These are phyloP conservation scores for Cordyceps cateniannulata DNA, from an alignment of 2,329 filamentous ascomycete genomes.

Conservation along the genomic window DNA sequence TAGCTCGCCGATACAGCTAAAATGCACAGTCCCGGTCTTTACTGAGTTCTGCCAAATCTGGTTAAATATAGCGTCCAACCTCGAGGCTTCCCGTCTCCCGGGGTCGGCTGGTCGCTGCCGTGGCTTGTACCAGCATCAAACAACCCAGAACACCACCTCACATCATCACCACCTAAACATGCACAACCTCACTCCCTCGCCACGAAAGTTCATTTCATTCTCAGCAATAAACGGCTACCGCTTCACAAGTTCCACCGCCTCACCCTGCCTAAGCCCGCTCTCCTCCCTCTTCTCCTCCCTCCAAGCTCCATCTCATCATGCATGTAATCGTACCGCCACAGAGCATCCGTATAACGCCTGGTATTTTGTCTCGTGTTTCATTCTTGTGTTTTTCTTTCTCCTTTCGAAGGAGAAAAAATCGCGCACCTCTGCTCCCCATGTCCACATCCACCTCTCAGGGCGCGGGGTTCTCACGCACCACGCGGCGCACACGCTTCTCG, in stretches of 20 bases:
- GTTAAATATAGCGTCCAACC: background rate
- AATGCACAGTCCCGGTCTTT: background rate
- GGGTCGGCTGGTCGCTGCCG: background rate
- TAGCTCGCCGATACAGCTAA: background rate
- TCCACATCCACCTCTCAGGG: constrained; percentile 39
- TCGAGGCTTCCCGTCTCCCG: background rate
- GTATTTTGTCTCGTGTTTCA: background rate
- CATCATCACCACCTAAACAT: background rate
- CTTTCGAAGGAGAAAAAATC: background rate
- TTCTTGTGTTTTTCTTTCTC: background rate
- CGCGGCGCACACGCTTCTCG: constrained; percentile 76
- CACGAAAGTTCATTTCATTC: background rate
- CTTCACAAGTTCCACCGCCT: background rate
- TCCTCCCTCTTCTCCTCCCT: background rate
- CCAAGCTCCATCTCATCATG: background rate
- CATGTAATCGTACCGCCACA: background rate
- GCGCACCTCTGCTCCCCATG: background rate
- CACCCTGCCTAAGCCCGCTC: background rate
- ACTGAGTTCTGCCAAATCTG: background rate
- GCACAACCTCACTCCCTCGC: background rate
- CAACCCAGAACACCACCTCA: background rate
- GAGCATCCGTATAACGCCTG: background rate
- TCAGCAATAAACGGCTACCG: background rate
- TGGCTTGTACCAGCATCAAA: background rate
- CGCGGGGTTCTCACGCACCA: constrained; percentile 84